phyloP scores from a whole-genome alignment of 2,329 filamentous ascomycete species.

The Beauveria asiatica region DNA sequence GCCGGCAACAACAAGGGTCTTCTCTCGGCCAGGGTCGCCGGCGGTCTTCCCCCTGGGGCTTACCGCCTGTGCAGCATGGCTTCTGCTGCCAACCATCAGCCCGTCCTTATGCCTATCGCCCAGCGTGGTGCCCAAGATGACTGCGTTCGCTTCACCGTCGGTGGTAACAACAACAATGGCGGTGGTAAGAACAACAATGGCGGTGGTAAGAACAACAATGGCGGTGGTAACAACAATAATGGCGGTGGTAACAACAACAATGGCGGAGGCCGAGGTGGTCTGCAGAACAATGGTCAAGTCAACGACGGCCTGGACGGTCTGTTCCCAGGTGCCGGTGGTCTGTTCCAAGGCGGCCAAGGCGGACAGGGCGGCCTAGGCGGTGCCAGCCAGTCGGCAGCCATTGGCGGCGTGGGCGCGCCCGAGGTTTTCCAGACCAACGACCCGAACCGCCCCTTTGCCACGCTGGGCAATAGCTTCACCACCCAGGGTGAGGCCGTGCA shows the following conservation, averaged over 20 bases:
- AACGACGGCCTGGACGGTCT: background rate
- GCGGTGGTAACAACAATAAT: constrained; percentile 13
- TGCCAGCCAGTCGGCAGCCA: constrained; percentile 24
- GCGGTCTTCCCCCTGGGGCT: constrained; percentile 52
- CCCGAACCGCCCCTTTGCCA: constrained; percentile 42
- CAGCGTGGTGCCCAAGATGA: constrained; percentile 61
- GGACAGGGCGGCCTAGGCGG: constrained; percentile 17
- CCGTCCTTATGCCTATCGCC: constrained; percentile 57
- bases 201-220: constrained; percentile 17
- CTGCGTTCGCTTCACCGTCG: constrained; percentile 52
- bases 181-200: constrained; percentile 17
- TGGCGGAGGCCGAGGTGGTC: background rate
- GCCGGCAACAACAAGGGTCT: constrained; percentile 46
- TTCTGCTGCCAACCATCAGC: constrained; percentile 56
- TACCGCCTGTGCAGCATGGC: constrained; percentile 60
- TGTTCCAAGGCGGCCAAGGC: background rate
- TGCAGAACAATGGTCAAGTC: constrained; percentile 12
- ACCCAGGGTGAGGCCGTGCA: constrained; percentile 46
- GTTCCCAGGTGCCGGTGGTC: too few species aligned
- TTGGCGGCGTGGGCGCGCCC: constrained; percentile 46
- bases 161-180: constrained; percentile 17
- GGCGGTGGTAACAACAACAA: background rate
- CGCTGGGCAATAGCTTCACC: constrained; percentile 50
- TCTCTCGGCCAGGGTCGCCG: constrained; percentile 43
- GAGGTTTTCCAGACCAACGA: constrained; percentile 40